Conservation (phyloP, 371 early-diverging fungal genomes). For the Mortierella sp. region DNA sequence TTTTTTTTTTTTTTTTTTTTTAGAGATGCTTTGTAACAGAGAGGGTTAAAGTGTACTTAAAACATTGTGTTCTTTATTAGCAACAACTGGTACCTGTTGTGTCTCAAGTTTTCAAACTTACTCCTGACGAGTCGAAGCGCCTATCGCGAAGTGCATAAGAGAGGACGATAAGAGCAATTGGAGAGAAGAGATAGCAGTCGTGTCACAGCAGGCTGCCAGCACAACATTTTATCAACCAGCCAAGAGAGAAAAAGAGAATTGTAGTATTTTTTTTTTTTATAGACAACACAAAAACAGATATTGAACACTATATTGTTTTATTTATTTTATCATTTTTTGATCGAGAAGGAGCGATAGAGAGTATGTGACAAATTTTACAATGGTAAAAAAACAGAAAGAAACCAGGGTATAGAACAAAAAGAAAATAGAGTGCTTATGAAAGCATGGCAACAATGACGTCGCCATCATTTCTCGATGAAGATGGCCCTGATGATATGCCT, state of each 20-base stretch:
- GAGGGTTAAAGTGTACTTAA: not conserved
- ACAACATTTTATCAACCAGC: no score
- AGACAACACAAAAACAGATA: not conserved
- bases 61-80: conserved; percentile 46
- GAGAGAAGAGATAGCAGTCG: no score
- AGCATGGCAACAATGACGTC: not conserved
- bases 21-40: not conserved
- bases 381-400: not conserved
- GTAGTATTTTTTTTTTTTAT: no score
- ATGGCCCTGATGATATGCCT: not conserved
- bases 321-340: not conserved
- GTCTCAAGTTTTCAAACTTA: conserved; percentile 82
- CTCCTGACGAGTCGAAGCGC: conserved; percentile 82
- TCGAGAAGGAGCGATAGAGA: not conserved
- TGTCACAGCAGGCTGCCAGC: no score
- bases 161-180: not conserved
- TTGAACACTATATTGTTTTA: not conserved
- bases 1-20: not conserved
- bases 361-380: not conserved
- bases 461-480: not conserved
- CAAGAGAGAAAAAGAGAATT: no score
- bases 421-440: not conserved
- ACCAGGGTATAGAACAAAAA: not conserved
- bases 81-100: conserved; percentile 86
- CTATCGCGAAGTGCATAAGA: conserved; percentile 55